A percentile compares a stretch with the other conserved stretches of the same genome.
Evolutionary conservation across 371 early-diverging fungal genomes (phyloP).

Genomic region (Coemansia sp.): DNA sequence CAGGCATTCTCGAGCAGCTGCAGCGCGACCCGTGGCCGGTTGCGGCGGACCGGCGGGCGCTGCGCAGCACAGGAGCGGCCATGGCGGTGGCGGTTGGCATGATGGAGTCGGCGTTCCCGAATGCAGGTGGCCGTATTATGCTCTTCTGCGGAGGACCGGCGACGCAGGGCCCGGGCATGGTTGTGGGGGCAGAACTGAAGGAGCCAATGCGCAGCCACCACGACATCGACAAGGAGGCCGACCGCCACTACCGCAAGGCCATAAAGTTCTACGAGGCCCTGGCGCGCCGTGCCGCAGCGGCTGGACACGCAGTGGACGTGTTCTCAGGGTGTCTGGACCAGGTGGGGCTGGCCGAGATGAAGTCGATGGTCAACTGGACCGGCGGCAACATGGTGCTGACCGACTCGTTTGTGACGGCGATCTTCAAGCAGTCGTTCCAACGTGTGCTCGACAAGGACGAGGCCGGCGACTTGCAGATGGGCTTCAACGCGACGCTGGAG

Average conservation of each 20-base stretch:
- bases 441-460: slow-evolving; percentile 88
- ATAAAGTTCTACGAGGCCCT: slow-evolving; percentile 89
- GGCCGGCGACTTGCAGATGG: slow-evolving; percentile 87
- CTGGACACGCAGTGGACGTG: slow-evolving; percentile 86
- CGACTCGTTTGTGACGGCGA: slow-evolving; percentile 93
- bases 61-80: slow-evolving; percentile 98
- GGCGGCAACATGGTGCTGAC: slow-evolving; percentile 96
- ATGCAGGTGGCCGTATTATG: slow-evolving; percentile 94
- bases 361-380: slow-evolving; percentile 85
- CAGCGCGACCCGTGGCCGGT: slow-evolving; percentile 99
- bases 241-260: slow-evolving; percentile 91
- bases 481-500: slow-evolving; percentile 98
- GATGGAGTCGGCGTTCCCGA: slow-evolving; percentile 90
- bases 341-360: slow-evolving; percentile 97
- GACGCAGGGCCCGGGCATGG: slow-evolving; percentile 98
- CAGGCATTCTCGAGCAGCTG: slow-evolving; percentile 91
- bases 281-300: slow-evolving; percentile 82
- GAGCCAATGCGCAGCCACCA: slow-evolving; percentile 97
- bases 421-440: slow-evolving; percentile 96
- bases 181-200: slow-evolving; percentile 89
- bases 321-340: slow-evolving; percentile 94
- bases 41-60: slow-evolving; percentile 86
- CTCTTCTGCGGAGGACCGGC: slow-evolving; percentile 97
- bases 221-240: slow-evolving; percentile 94
- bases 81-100: slow-evolving; percentile 94